Conservation (phyloP, 2,329 filamentous ascomycete genomes). For the Ophiosphaerella korrae region DNA sequence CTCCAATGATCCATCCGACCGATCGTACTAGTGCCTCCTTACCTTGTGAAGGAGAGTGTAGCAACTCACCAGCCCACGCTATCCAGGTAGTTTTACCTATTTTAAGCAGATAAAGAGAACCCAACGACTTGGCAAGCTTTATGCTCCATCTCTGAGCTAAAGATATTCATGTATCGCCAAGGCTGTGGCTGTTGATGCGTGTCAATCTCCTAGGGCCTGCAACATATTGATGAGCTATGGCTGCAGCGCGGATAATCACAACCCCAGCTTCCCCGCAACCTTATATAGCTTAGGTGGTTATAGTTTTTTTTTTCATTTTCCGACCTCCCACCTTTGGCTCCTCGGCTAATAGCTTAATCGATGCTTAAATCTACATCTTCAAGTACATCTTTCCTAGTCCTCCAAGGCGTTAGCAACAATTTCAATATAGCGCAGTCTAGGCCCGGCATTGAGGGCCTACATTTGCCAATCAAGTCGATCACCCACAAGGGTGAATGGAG, state of each 20-base stretch:
- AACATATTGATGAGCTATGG: slow-evolving; percentile 6
- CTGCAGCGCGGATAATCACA: slow-evolving; percentile 11
- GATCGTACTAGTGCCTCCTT: background rate
- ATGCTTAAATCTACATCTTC: slow-evolving; percentile 25
- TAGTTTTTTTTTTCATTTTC: slow-evolving; percentile 12
- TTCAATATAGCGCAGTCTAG: background rate
- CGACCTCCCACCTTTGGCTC: slow-evolving; percentile 3
- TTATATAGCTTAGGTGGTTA: slow-evolving; percentile 19
- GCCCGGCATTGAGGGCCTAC: background rate
- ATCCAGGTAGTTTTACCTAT: too few relatives aligned
- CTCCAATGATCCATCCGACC: slow-evolving; percentile 1
- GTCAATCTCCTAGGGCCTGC: slow-evolving; percentile 1
- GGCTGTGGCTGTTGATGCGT: background rate
- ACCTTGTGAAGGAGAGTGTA: background rate
- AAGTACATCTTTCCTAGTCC: background rate
- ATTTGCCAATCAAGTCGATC: background rate
- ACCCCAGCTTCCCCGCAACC: slow-evolving; percentile 16
- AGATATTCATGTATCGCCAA: background rate
- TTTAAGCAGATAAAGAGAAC: background rate
- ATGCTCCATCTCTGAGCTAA: too few relatives aligned
- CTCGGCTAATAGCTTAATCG: slow-evolving; percentile 33
- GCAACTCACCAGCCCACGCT: background rate
- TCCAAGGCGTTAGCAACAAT: background rate
- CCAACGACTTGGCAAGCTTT: background rate
- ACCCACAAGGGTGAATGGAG: background rate